Evolutionary conservation across 2,329 filamentous ascomycete species (phyloP).

Genomic region (Alternaria novae-zelandiae): DNA sequence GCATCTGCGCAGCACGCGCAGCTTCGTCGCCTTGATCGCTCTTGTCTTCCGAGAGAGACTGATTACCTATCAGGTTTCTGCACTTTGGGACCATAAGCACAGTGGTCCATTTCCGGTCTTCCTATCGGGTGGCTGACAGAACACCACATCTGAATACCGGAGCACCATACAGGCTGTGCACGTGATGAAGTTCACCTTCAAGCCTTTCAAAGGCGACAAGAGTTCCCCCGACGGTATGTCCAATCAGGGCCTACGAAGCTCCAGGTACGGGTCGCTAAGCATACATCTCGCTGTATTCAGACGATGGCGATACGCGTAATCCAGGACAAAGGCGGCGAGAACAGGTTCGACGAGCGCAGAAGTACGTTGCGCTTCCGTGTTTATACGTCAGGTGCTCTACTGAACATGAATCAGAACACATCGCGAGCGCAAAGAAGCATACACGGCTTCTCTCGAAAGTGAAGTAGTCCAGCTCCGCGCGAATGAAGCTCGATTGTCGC

Average conservation of each 20-base stretch:
- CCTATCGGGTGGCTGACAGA: not conserved
- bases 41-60: not conserved
- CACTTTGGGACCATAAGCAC: not conserved
- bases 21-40: not conserved
- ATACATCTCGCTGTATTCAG: not conserved
- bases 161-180: not conserved
- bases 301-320: slow-evolving; percentile 1
- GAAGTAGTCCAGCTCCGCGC: slow-evolving; percentile 39
- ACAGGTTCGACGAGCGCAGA: slow-evolving; percentile 48
- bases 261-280: not conserved
- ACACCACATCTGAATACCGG: not conserved
- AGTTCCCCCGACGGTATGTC: slow-evolving; percentile 1
- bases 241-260: not conserved
- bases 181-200: slow-evolving; percentile 23
- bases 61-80: not conserved
- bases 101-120: not conserved
- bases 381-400: not conserved
- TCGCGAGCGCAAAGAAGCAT: slow-evolving; percentile 44
- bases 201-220: slow-evolving; percentile 13
- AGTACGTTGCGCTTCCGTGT: slow-evolving; percentile 11
- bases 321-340: slow-evolving; percentile 38
- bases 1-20: not conserved
- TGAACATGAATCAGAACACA: slow-evolving; percentile 26
- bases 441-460: slow-evolving; percentile 35
- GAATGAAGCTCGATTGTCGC: slow-evolving; percentile 38